Evolutionary conservation across 352 stramenopile species (phyloP), one percentile per base, ranked within the genome.

Genomic region (Phytophthora meadii): DNA sequence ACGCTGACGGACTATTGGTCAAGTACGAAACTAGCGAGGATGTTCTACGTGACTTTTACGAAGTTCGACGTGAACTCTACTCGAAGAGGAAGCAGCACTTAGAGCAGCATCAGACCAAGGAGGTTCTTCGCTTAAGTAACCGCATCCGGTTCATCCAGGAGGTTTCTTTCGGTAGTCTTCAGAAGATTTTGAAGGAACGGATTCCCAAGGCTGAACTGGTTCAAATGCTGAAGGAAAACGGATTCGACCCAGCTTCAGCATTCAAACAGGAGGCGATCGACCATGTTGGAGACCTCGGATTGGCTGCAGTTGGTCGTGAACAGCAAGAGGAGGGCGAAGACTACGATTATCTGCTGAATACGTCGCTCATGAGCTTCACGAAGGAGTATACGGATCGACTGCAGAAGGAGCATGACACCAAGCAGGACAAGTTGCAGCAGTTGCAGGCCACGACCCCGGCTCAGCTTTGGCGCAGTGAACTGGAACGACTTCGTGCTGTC

Each of bases 291-390:
- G 47, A 69, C 24, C 55, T 78, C 14, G 70, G 65, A 0, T 37
- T 71, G 44, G 30, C 57, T 40, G 65, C 70, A 9, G 65, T 55
- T 61, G 70, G 61, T 19, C 70, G 46, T 7, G 55, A 59, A 2
- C 32, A 61, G 81, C 85, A 17, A 59, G 49, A 50, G 57, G 54
- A 14, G 76, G 86, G 8, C 30, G 30, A 36, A 22, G 78, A 97
- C 10, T 99, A 97, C 54, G 97, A 99, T 69, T 99, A 99, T 71
- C 82, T 99, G 48, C 87, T 99, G 27, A 97, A 93, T 54, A 99
- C 98, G 84, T 98, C 98, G 61, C 88, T 99, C 55, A 98, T 98
- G 93, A 98, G 84, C 65, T 96, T 99, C 48, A 99, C 97, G 4
- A 92, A 96, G 51, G 97, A 99, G 75, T 92, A 97, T 61, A 87